phyloP scores from a whole-genome alignment of 805 yeast species.

The Candida schatavii region DNA sequence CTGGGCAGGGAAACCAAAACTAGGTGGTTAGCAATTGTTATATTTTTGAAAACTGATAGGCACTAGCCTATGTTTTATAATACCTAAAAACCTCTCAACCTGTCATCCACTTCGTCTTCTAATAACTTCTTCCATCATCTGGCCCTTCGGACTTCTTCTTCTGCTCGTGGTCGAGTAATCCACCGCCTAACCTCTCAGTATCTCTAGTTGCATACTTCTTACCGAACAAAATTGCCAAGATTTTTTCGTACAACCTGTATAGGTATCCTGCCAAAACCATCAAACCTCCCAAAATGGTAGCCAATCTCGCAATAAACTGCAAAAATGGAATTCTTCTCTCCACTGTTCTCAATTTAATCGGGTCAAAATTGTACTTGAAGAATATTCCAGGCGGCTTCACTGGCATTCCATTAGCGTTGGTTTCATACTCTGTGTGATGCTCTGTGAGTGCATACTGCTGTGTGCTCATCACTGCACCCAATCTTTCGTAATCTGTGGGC shows the following conservation, averaged over 20 bases:
- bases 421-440: constrained; percentile 28
- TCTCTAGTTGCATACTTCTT: constrained; percentile 50
- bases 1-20: no score
- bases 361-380: constrained; percentile 85
- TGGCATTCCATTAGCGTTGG: constrained; percentile 17
- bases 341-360: constrained; percentile 64
- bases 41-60: no score
- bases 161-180: constrained; percentile 19
- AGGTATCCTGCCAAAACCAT: constrained; percentile 67
- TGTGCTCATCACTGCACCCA: constrained; percentile 74
- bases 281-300: constrained; percentile 82
- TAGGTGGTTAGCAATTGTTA: no score
- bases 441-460: constrained; percentile 79
- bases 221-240: constrained; percentile 54
- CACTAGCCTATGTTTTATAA: no score
- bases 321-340: constrained; percentile 76
- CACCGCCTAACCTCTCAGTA: constrained; percentile 43
- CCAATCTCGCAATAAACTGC: constrained; percentile 72
- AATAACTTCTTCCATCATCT: constrained; percentile 19
- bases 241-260: constrained; percentile 54
- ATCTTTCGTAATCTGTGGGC: constrained; percentile 70
- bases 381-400: constrained; percentile 70
- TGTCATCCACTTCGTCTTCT: no score
- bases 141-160: constrained; percentile 1
- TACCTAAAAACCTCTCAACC: no score